Percentiles rank a stretch among this genome's conserved stretches.
These are phyloP conservation scores for Xylaria polymorpha DNA, from an alignment of 2,329 filamentous ascomycete species.

Conservation along the genomic window DNA sequence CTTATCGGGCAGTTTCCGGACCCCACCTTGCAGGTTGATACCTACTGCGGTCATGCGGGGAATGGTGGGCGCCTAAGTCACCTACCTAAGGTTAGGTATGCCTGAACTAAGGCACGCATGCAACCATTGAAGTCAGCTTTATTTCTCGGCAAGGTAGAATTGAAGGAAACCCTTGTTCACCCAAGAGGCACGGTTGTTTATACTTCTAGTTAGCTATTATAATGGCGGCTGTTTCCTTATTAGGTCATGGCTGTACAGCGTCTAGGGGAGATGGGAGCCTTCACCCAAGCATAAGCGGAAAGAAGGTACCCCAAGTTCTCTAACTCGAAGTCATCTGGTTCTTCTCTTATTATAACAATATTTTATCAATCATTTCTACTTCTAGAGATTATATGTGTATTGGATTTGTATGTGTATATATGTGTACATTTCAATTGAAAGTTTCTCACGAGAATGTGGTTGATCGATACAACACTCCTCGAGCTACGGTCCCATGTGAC, in stretches of 20 bases:
- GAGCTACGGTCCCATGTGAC: conserved; percentile 16
- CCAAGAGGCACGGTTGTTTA: neutral
- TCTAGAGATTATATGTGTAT: neutral
- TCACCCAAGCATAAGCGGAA: conserved; percentile 1
- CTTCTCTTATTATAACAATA: neutral
- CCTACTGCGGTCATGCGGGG: neutral
- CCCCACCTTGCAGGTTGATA: neutral
- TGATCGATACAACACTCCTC: conserved; percentile 26
- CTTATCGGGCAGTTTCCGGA: conserved; percentile 15
- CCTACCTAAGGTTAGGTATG: too few relatives aligned
- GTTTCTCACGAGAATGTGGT: conserved; percentile 11
- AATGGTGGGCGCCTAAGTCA: too few relatives aligned
- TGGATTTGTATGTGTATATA: neutral
- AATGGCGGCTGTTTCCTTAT: neutral
- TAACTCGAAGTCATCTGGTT: too few relatives aligned
- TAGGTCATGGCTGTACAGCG: neutral
- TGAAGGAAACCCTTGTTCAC: neutral
- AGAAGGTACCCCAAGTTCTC: neutral
- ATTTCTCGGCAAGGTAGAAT: neutral
- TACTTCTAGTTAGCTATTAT: neutral
- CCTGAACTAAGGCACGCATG: neutral
- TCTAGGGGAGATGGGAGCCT: neutral
- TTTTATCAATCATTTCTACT: neutral
- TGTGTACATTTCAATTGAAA: neutral
- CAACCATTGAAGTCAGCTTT: neutral